Percentiles rank a stretch among this genome's conserved stretches.
Conservation (phyloP, 805 yeast species). For the Pichia kluyveri region DNA sequence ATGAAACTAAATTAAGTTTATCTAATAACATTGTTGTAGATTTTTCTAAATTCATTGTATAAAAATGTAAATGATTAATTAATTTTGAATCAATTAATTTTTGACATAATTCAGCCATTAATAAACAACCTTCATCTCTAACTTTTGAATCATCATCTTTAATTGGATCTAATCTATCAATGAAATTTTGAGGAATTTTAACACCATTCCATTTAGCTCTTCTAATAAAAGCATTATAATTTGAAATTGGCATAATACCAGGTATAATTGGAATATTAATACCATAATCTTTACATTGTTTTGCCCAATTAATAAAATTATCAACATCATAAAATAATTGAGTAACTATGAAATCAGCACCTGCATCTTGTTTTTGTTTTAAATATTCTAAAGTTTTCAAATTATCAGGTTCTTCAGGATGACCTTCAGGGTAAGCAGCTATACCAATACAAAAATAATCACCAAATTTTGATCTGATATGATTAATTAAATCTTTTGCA, state of each 20-base stretch:
- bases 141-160: constrained; percentile 87
- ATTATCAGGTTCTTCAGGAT: constrained; percentile 70
- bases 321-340: constrained; percentile 97
- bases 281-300: constrained; percentile 58
- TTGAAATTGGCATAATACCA: constrained; percentile 98
- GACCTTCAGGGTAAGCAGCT: constrained; percentile 97
- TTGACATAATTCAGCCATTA: constrained; percentile 77
- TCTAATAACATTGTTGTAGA: constrained; percentile 85
- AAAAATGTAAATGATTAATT: constrained; percentile 84
- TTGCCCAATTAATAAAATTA: constrained; percentile 76
- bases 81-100: constrained; percentile 60
- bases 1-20: constrained; percentile 43
- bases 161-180: constrained; percentile 63
- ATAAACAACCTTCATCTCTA: constrained; percentile 74
- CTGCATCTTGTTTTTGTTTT: constrained; percentile 86
- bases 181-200: constrained; percentile 64
- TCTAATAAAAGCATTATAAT: constrained; percentile 85
- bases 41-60: constrained; percentile 95
- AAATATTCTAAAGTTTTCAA: constrained; percentile 49
- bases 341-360: constrained; percentile 89
- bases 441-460: constrained; percentile 91
- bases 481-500: constrained; percentile 76
- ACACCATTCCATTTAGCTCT: constrained; percentile 94
- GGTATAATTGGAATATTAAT: constrained; percentile 85
- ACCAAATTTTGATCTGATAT: constrained; percentile 72